A percentile compares a stretch with the other conserved stretches of the same genome.
These are phyloP conservation scores for Trichoderma erinaceum DNA, from an alignment of 495 filamentous ascomycete species.

Conservation along the genomic window DNA sequence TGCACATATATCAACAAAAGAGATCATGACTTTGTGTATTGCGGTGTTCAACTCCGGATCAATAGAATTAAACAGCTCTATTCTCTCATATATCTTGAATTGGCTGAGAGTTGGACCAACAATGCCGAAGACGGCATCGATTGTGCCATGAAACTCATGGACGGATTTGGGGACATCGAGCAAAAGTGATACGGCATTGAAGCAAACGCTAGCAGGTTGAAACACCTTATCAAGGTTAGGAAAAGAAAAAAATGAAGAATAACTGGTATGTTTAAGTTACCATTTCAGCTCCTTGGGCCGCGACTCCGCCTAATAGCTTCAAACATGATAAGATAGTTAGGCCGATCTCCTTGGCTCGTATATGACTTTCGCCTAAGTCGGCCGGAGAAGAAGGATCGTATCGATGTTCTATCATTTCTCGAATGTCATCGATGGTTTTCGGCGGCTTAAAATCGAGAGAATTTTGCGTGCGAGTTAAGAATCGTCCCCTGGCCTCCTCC, in stretches of 20 bases:
- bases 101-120: slow-evolving; percentile 23
- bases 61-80: slow-evolving; percentile 21
- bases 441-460: background rate
- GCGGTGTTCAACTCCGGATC: slow-evolving; percentile 21
- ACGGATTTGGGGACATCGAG: slow-evolving; percentile 26
- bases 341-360: slow-evolving; percentile 15
- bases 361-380: background rate
- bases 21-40: slow-evolving; percentile 25
- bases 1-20: slow-evolving; percentile 26
- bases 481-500: slow-evolving; percentile 20
- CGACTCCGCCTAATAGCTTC: slow-evolving; percentile 24
- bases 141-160: slow-evolving; percentile 22
- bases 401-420: slow-evolving; percentile 5
- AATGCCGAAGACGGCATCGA: slow-evolving; percentile 24
- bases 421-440: background rate
- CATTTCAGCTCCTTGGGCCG: slow-evolving; percentile 22
- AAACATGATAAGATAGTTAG: slow-evolving; percentile 24
- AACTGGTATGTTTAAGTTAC: slow-evolving; percentile 10
- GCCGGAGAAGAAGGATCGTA: background rate
- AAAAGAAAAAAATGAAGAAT: background rate
- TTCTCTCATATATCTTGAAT: slow-evolving; percentile 27
- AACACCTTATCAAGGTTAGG: slow-evolving; percentile 13
- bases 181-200: slow-evolving; percentile 25
- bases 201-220: slow-evolving; percentile 23
- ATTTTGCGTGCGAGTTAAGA: slow-evolving; percentile 14